phyloP scores from a whole-genome alignment of 768 basidiomycete genomes.

The Pulveroboletus sp. region DNA sequence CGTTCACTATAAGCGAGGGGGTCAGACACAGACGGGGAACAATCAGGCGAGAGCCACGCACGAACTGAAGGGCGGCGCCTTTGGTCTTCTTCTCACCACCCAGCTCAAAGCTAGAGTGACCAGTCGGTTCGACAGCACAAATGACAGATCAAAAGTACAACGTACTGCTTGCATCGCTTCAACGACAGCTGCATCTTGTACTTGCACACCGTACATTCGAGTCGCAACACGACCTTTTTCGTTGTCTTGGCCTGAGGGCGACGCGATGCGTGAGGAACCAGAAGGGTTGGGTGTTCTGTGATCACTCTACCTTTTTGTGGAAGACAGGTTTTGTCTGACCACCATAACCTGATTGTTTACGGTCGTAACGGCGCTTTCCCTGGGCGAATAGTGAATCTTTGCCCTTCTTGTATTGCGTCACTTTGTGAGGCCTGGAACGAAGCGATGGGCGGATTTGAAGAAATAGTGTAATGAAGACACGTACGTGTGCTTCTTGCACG shows the following conservation, averaged over 20 bases:
- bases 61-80: constrained; percentile 93
- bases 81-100: constrained; percentile 99
- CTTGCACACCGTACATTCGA: constrained; percentile 98
- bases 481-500: constrained; percentile 96
- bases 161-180: constrained; percentile 99
- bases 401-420: constrained; percentile 99
- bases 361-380: constrained; percentile 99
- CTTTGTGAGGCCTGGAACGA: constrained; percentile 85
- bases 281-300: background rate
- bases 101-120: constrained; percentile 78
- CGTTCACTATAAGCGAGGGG: constrained; percentile 16
- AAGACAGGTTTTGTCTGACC: constrained; percentile 99
- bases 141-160: constrained; percentile 12
- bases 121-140: background rate
- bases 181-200: constrained; percentile 95
- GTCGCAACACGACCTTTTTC: constrained; percentile 97
- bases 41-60: constrained; percentile 39
- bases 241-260: constrained; percentile 83
- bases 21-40: constrained; percentile 1
- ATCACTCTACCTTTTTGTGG: constrained; percentile 84
- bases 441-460: background rate
- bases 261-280: background rate
- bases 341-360: constrained; percentile 98
- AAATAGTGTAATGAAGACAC: constrained; percentile 26
- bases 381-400: constrained; percentile 97